Evolutionary conservation across 1,284 basidiomycete species (phyloP).

Genomic region (Vanrija sp.): DNA sequence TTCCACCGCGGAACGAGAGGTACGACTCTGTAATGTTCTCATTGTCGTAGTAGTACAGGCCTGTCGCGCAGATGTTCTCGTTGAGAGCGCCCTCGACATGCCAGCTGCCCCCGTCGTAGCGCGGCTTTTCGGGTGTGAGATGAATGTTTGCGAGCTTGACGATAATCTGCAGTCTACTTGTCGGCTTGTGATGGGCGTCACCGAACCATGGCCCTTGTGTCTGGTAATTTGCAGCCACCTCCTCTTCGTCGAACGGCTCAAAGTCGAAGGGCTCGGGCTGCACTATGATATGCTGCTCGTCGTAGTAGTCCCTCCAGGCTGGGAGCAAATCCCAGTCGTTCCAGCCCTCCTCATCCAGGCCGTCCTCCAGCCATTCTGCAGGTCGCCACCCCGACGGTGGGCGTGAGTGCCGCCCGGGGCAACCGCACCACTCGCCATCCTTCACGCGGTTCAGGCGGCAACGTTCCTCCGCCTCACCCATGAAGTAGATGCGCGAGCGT

Average conservation of each 20-base stretch:
- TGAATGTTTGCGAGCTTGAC: constrained; percentile 17
- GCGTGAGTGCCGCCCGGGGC: no score
- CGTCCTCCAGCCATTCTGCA: no score
- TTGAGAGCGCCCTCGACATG: constrained; percentile 14
- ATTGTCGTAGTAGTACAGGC: constrained; percentile 17
- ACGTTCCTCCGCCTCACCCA: background rate
- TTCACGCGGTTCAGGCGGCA: no score
- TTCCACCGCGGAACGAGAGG: constrained; percentile 4
- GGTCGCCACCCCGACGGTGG: no score
- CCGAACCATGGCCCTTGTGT: no score
- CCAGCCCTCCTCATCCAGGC: background rate
- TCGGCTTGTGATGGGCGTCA: background rate
- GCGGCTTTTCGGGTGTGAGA: constrained; percentile 14
- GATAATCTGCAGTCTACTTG: constrained; percentile 7
- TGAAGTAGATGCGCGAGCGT: no score
- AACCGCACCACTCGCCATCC: no score
- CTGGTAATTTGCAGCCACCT: background rate
- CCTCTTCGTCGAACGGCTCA: background rate
- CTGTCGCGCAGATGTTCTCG: constrained; percentile 12
- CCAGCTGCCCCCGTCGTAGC: constrained; percentile 10
- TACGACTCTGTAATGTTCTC: constrained; percentile 10
- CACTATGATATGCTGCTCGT: background rate
- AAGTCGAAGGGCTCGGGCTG: background rate
- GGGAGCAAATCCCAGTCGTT: background rate
- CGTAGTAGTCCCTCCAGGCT: background rate